phyloP scores from a whole-genome alignment of 2,329 filamentous ascomycete genomes.

The Cordyceps fumosorosea region DNA sequence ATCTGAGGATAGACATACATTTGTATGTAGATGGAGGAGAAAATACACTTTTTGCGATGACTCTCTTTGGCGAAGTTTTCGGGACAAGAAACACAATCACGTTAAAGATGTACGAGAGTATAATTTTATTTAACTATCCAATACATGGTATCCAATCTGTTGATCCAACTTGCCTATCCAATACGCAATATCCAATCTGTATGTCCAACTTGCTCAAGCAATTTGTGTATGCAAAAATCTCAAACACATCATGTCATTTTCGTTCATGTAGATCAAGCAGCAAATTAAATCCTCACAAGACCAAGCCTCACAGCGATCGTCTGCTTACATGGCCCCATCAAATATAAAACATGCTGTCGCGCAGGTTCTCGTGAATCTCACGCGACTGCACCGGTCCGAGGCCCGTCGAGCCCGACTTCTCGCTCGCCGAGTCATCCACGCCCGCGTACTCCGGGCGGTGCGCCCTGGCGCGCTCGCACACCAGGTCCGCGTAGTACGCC shows the following conservation, averaged over 20 bases:
- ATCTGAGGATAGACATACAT: too few species aligned
- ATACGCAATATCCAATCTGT: too few species aligned
- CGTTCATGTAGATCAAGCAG: neutral
- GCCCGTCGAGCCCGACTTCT: slow-evolving; percentile 3
- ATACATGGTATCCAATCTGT: too few species aligned
- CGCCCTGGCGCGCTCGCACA: slow-evolving; percentile 68
- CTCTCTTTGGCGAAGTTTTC: too few species aligned
- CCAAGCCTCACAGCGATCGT: too few species aligned
- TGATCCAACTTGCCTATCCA: too few species aligned
- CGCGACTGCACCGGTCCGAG: slow-evolving; percentile 13
- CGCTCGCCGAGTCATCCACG: slow-evolving; percentile 24
- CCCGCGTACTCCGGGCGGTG: slow-evolving; percentile 64
- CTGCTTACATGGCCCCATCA: slow-evolving; percentile 19
- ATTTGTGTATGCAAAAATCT: neutral
- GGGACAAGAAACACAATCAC: neutral
- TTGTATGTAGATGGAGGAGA: too few species aligned
- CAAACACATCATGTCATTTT: neutral
- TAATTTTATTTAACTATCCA: too few species aligned
- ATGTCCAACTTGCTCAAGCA: too few species aligned
- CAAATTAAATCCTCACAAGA: neutral
- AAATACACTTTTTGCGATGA: too few species aligned
- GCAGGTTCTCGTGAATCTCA: slow-evolving; percentile 36
- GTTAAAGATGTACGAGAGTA: neutral
- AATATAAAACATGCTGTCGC: slow-evolving; percentile 51
- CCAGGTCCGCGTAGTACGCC: slow-evolving; percentile 83